Percentiles rank a stretch among this genome's conserved stretches.
Conservation (phyloP, 129 eudicot genomes). For the Lactuca sativa region DNA sequence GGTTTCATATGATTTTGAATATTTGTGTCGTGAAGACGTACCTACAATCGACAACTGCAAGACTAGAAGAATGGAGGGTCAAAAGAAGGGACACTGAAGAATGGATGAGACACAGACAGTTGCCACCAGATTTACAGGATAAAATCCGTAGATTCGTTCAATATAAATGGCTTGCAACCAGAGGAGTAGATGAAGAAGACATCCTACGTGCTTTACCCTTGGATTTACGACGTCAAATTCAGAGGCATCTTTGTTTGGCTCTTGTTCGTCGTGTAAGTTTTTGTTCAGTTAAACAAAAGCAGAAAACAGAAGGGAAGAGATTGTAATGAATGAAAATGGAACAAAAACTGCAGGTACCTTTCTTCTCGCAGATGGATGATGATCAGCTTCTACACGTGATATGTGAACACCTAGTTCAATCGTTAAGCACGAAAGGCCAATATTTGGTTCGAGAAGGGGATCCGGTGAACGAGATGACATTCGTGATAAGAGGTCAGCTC, state of each 20-base stretch:
- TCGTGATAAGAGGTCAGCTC: constrained; percentile 63
- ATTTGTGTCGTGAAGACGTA: constrained; percentile 43
- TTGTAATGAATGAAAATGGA: background rate
- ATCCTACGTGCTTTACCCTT: constrained; percentile 53
- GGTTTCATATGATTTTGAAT: constrained; percentile 14
- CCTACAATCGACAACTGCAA: constrained; percentile 61
- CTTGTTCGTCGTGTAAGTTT: constrained; percentile 72
- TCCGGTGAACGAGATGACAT: constrained; percentile 66
- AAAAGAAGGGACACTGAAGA: constrained; percentile 68
- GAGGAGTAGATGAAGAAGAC: constrained; percentile 72
- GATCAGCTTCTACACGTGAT: constrained; percentile 65
- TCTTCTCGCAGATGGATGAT: constrained; percentile 68
- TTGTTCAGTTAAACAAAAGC: background rate
- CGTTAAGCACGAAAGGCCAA: constrained; percentile 61
- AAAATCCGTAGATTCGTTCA: constrained; percentile 67
- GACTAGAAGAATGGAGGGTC: constrained; percentile 75
- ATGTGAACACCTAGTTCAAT: constrained; percentile 60
- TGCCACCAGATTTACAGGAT: constrained; percentile 65
- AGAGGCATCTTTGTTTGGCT: constrained; percentile 64
- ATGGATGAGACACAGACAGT: constrained; percentile 74
- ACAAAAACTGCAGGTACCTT: constrained; percentile 43
- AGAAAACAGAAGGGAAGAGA: background rate
- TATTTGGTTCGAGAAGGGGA: constrained; percentile 63
- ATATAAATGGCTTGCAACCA: constrained; percentile 72
- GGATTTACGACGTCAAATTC: constrained; percentile 61